Conservation (phyloP, 176 grass and related monocot genomes). For the Elymus sibiricus region DNA sequence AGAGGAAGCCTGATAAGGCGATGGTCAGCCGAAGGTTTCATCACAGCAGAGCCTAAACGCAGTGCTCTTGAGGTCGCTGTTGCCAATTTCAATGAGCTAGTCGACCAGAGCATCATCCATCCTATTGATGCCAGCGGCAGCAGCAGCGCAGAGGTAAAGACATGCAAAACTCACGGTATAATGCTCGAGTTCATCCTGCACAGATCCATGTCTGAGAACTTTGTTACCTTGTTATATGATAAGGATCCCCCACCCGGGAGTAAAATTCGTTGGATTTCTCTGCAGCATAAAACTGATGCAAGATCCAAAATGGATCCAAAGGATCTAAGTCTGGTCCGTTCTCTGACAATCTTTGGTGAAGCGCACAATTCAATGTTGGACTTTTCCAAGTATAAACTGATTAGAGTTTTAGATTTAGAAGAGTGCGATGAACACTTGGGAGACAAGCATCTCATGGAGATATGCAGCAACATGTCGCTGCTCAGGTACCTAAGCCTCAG, state of each 20-base stretch:
- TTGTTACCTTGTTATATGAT: neutral
- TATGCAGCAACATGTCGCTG: neutral
- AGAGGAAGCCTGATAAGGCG: conserved; percentile 12
- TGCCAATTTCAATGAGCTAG: neutral
- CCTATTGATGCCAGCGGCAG: neutral
- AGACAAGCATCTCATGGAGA: neutral
- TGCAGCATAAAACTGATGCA: neutral
- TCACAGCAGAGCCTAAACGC: neutral
- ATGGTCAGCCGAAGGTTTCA: conserved; percentile 14
- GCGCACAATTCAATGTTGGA: neutral
- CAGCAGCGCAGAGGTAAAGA: neutral
- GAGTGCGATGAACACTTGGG: neutral
- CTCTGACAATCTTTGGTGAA: neutral
- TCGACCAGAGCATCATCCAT: conserved; percentile 9
- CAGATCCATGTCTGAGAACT: conserved; percentile 7
- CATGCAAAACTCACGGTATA: neutral
- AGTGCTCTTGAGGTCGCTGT: neutral
- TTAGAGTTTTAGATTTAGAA: conserved; percentile 16
- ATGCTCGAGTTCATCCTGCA: conserved; percentile 21
- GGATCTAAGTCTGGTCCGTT: neutral
- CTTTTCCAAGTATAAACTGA: neutral
- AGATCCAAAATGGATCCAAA: neutral
- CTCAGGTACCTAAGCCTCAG: conserved; percentile 18
- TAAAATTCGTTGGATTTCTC: neutral
- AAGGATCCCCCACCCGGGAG: neutral